Percentiles rank a stretch among this genome's conserved stretches.
These are phyloP conservation scores for Roridomyces roridus DNA, from an alignment of 768 basidiomycete species.

Conservation along the genomic window DNA sequence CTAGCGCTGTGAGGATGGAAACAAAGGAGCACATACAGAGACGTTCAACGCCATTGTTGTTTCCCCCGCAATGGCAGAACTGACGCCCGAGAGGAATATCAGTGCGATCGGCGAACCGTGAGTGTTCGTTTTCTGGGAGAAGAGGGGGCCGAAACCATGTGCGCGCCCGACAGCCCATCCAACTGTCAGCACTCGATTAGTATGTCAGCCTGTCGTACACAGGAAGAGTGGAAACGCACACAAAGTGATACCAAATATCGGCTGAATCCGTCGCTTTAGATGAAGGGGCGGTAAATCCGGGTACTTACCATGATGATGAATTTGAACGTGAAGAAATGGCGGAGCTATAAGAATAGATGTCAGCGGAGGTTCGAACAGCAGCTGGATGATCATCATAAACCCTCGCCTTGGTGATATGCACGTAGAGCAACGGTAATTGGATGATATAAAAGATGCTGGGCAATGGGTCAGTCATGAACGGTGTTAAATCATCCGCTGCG, in stretches of 20 bases:
- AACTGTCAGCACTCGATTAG: no score
- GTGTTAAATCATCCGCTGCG: no score
- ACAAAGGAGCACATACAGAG: no score
- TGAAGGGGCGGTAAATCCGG: no score
- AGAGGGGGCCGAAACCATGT: conserved; percentile 28
- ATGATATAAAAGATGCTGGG: no score
- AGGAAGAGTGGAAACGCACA: conserved; percentile 22
- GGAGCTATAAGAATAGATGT: conserved; percentile 20
- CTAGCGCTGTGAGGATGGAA: no score
- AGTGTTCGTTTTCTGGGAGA: conserved; percentile 16
- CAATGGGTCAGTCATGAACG: no score
- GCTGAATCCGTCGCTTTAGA: no score
- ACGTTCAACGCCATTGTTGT: conserved; percentile 28
- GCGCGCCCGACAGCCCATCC: conserved; percentile 28
- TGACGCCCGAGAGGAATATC: conserved; percentile 27
- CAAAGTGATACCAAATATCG: conserved; percentile 27
- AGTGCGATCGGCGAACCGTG: conserved; percentile 7
- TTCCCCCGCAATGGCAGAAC: conserved; percentile 25
- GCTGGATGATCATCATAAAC: neutral
- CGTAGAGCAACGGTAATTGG: conserved; percentile 23
- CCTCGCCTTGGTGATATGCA: conserved; percentile 23
- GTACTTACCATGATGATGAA: conserved; percentile 26
- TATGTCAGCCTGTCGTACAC: neutral
- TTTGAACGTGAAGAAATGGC: conserved; percentile 29
- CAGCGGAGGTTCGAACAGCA: neutral